Base-by-base conservation (phyloP, 306 rosid species). In the Alnus glutinosa region DNA sequence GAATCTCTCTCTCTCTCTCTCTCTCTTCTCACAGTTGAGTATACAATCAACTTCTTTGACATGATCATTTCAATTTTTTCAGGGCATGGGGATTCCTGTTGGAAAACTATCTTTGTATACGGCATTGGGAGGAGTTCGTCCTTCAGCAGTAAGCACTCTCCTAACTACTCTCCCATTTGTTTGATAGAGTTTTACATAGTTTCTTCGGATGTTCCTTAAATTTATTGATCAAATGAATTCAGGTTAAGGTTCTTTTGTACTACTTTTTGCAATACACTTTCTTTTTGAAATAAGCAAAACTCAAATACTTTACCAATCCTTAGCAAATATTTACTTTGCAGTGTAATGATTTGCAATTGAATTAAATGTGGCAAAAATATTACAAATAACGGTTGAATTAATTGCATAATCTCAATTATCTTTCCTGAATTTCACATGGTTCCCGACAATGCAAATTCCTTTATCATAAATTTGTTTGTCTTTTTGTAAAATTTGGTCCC, bases 71-170 rank as follows among this genome's bases (percentile, higher is more conserved):
- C 42, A 3, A 77, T 55, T 70, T 74, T 73, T 64, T 71, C 81
- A 94, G 98, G 98, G 98, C 32, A 95, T 95, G 98, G 98, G 98
- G 18, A 95, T 95, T 86, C 98, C 98, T 48, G 98, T 95, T 55
- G 98, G 98, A 62, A 95, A 95, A 82, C 98, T 95, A 63, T 91
- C 98, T 84, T 86, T 95, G 82, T 95, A 95, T 76, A 92, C 98
- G 42, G 98, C 98, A 67, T 78, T 95, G 11, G 98, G 98, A 87
- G 98, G 98, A 73, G 90, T 95, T 12, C 93, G 96, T 70, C 98
- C 98, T 87, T 93, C 98, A 58, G 88, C 97, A 0, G 98, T 93
- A 90, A 87, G 95, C 70, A 79, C 42, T 69, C 71, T 16, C 48
- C 48, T 49, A 76, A 36, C 50, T 73, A 30, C 46, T 37, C 28